Evolutionary conservation across 176 grass and related monocot species (phyloP).

Genomic region (Raddia guianensis): DNA sequence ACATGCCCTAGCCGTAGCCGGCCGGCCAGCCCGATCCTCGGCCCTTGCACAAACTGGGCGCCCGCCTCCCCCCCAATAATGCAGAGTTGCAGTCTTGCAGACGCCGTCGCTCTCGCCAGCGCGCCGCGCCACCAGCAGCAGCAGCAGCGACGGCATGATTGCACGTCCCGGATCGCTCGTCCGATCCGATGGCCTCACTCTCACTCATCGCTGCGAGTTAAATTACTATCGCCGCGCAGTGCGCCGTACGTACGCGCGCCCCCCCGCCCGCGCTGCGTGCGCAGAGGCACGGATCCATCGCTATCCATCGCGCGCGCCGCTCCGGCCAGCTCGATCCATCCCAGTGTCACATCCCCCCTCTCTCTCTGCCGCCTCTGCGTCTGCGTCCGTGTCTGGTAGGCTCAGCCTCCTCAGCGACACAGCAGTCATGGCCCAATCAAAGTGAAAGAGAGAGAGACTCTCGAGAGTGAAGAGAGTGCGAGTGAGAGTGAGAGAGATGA

Average conservation of each 20-base stretch:
- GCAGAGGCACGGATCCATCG: constrained; percentile 33
- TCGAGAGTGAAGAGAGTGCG: no score
- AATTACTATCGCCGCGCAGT: constrained; percentile 2
- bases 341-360: constrained; percentile 5
- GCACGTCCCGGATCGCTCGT: not conserved
- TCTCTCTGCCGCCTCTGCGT: not conserved
- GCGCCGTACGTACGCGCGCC: constrained; percentile 22
- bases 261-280: not conserved
- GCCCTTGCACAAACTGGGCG: not conserved
- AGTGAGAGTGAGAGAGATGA: not conserved
- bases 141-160: not conserved
- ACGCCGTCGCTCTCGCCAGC: not conserved
- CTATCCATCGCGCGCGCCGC: not conserved
- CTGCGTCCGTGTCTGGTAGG: not conserved
- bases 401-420: constrained; percentile 1
- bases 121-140: not conserved
- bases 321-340: not conserved
- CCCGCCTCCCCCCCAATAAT: constrained; percentile 20
- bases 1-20: no score
- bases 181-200: not conserved
- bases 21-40: not conserved
- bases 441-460: not conserved
- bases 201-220: not conserved
- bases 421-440: not conserved
- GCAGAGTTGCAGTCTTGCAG: not conserved